These are phyloP conservation scores for Rhododendron simsii DNA, from an alignment of 148 eudicot species.

Conservation along the genomic window DNA sequence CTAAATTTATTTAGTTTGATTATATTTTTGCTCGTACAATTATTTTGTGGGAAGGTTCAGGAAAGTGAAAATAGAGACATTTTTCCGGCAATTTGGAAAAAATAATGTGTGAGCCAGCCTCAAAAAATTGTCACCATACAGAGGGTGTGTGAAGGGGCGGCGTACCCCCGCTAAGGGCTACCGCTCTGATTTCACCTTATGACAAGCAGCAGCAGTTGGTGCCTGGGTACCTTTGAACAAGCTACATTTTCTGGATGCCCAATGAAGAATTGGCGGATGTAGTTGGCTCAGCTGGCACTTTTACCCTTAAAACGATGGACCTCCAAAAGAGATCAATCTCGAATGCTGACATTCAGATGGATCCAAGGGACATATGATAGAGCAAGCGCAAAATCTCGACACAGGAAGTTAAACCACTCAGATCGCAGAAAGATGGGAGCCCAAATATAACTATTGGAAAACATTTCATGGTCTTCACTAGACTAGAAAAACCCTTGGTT, in stretches of 20 bases:
- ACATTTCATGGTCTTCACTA: background rate
- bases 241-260: background rate
- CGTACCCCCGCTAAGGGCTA: background rate
- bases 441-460: background rate
- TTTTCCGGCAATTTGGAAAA: background rate
- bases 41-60: background rate
- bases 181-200: background rate
- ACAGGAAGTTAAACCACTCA: background rate
- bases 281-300: background rate
- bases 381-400: background rate
- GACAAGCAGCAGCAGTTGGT: background rate
- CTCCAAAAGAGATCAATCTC: background rate
- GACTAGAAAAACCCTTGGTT: background rate
- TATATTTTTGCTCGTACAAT: too few species aligned
- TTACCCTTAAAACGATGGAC: background rate
- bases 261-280: background rate
- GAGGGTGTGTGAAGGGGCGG: background rate
- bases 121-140: background rate
- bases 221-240: background rate
- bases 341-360: background rate
- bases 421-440: background rate
- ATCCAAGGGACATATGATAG: background rate
- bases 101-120: background rate
- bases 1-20: too few species aligned
- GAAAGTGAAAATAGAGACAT: background rate